Evolutionary conservation across 1,139 yeast species (phyloP).

Genomic region (Geotrichum histeridarum): DNA sequence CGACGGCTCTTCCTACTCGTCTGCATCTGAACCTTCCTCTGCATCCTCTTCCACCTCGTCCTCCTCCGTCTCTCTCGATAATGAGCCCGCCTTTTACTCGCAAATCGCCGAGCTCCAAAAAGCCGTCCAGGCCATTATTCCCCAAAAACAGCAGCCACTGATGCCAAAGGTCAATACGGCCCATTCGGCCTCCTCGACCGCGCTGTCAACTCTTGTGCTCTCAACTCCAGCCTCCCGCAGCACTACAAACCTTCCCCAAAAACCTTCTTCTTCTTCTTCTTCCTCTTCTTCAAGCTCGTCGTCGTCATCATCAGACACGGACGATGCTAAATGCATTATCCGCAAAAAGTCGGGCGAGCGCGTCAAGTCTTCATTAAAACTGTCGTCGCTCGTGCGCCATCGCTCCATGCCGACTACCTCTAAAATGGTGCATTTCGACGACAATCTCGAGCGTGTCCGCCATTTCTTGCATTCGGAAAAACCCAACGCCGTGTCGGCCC

Average conservation of each 20-base stretch:
- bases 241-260: background rate
- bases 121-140: background rate
- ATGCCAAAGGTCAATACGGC: background rate
- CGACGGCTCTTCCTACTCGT: background rate
- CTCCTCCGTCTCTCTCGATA: background rate
- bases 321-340: background rate
- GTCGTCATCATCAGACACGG: too few relatives aligned
- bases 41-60: background rate
- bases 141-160: background rate
- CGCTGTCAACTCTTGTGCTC: background rate
- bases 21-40: background rate
- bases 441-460: constrained; percentile 56
- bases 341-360: constrained; percentile 30
- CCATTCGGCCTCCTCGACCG: background rate
- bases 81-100: background rate
- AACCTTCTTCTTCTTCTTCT: background rate
- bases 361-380: constrained; percentile 66
- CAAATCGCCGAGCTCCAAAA: constrained; percentile 1
- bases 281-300: too few relatives aligned
- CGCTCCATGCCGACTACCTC: constrained; percentile 71
- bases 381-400: constrained; percentile 41
- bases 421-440: constrained; percentile 77
- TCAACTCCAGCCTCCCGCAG: constrained; percentile 1
- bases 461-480: constrained; percentile 67
- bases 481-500: constrained; percentile 70